These are phyloP conservation scores for Chara braunii DNA, from an alignment of 139 green algal genomes.

Conservation along the genomic window DNA sequence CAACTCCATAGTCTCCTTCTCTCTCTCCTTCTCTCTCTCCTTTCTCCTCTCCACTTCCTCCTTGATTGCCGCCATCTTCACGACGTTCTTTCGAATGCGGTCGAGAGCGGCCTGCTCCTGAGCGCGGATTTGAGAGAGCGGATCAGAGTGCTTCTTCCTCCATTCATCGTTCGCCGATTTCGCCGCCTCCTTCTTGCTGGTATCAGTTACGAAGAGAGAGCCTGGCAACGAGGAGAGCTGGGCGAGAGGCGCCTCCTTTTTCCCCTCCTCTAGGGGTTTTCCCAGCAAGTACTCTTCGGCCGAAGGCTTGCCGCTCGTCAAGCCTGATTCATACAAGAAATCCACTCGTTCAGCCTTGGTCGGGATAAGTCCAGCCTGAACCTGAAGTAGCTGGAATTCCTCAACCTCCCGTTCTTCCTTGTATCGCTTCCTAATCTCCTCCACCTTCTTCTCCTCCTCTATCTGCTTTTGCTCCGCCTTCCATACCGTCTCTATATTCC, in stretches of 20 bases:
- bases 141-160: conserved; percentile 80
- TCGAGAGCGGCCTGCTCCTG: conserved; percentile 58
- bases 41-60: conserved; percentile 17
- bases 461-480: conserved; percentile 73
- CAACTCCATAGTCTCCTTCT: neutral
- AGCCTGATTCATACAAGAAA: conserved; percentile 88
- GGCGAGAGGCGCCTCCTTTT: conserved; percentile 10
- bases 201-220: conserved; percentile 19
- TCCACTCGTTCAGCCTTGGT: conserved; percentile 85
- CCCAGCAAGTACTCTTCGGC: conserved; percentile 55
- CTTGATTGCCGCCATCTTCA: conserved; percentile 62
- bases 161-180: conserved; percentile 75
- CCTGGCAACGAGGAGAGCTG: conserved; percentile 17
- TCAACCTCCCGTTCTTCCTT: conserved; percentile 76
- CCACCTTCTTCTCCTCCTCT: conserved; percentile 69
- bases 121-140: conserved; percentile 74
- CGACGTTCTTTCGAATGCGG: conserved; percentile 57
- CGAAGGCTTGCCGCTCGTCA: conserved; percentile 64
- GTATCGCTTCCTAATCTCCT: conserved; percentile 78
- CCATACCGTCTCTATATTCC: conserved; percentile 54
- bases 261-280: conserved; percentile 48
- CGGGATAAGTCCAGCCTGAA: conserved; percentile 34
- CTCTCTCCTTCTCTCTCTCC: neutral
- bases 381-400: conserved; percentile 54
- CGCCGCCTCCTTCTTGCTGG: neutral